Evolutionary conservation across 1,284 basidiomycete species (phyloP).

Genomic region (Jaminaea rosea): DNA sequence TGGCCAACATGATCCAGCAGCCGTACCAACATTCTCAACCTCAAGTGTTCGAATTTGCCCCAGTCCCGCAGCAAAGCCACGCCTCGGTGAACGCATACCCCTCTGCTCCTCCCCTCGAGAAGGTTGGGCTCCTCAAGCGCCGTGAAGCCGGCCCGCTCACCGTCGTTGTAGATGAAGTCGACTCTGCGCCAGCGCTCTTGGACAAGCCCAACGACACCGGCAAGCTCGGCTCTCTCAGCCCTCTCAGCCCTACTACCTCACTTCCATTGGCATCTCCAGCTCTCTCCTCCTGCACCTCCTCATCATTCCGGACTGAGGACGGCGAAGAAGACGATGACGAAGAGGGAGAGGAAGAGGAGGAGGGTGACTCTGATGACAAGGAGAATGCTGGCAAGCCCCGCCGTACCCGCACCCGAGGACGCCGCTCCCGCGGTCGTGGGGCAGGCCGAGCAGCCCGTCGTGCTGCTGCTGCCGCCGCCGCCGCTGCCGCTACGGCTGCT

Average conservation of each 20-base stretch:
- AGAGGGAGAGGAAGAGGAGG: not conserved
- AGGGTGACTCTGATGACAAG: not conserved
- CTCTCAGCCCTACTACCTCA: not conserved
- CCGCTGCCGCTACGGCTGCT: not conserved
- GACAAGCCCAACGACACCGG: not conserved
- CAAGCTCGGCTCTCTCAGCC: not conserved
- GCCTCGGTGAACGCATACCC: not conserved
- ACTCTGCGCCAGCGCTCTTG: too few species aligned
- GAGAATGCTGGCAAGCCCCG: not conserved
- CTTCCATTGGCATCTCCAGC: not conserved
- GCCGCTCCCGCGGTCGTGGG: not conserved
- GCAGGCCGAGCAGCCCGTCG: not conserved
- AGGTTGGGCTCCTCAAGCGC: not conserved
- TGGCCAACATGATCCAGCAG: not conserved
- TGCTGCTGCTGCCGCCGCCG: not conserved
- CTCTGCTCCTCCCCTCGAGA: not conserved
- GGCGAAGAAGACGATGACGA: not conserved
- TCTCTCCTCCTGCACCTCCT: not conserved
- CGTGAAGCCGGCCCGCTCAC: too few species aligned
- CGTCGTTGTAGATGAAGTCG: too few species aligned
- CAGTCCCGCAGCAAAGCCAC: not conserved
- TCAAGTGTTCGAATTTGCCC: not conserved
- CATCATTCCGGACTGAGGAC: not conserved
- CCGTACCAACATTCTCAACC: too few species aligned
- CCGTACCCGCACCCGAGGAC: not conserved